Base-by-base conservation (phyloP, 371 early-diverging fungal species). In the Smittium mucronatum region DNA sequence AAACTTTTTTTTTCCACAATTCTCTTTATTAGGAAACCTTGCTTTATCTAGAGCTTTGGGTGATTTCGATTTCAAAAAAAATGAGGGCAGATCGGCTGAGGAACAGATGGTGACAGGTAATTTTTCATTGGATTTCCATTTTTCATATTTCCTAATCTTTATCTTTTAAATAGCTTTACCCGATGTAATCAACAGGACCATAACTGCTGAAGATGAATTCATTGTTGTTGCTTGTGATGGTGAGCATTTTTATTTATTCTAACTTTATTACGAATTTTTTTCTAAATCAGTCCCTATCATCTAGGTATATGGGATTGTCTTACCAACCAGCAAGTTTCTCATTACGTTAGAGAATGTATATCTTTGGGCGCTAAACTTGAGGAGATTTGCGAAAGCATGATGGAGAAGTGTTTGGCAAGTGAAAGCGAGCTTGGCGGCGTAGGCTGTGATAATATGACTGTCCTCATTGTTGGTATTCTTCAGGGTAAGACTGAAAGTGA, bases 361-460 rank as follows among this genome's bases (percentile, higher is more conserved):
- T 82, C 83, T 11, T 76, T 87, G 26, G 77, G 81, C 36, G 68
- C 78, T 28, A 69, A 78, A 28, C 80, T 96, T n/a, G 75, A 71
- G 63, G 80, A 80, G 57, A 85, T 92, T 63, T 90, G 92, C 81
- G 97, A 98, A 81, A 78, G 78, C 35, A 73, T 94, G 64, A 94
- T 96, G 94, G 92, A 93, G 65, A 75, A 80, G 65, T 97, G 98
- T 78, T 81, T 97, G 67, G 94, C 95, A 34, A 81, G 84, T 34
- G 85, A 91, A 70, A 84, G 83, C 69, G 91, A 89, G 35, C 75
- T 88, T 63, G 89, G 90, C 60, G 93, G 92, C n/a, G 83, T 95
- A 31, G 98, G 98, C 16, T 95, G 95, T 80, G 98, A 98, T 76
- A 98, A 98, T 81, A 98, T 98, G 98, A 94, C 97, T 0, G 90